Conservation (phyloP, 2,329 filamentous ascomycete species). For the Venturia aucupariae region DNA sequence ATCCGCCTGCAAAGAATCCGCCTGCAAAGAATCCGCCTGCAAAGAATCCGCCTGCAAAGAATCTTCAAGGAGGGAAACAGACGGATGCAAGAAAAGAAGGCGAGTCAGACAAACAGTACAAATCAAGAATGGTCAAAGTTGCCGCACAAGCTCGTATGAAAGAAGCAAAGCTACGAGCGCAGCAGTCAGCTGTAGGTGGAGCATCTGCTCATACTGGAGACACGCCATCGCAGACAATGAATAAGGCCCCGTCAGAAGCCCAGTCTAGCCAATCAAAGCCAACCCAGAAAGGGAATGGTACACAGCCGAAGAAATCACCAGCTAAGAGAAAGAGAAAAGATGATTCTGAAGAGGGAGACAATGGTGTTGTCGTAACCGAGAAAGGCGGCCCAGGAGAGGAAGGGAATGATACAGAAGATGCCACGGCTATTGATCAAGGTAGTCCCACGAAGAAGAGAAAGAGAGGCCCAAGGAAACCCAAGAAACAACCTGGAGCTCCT, state of each 20-base stretch:
- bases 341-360: background rate
- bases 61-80: background rate
- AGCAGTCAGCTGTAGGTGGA: background rate
- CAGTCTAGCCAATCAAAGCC: background rate
- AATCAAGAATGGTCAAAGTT: background rate
- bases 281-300: background rate
- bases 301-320: background rate
- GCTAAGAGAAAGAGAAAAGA: background rate
- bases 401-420: background rate
- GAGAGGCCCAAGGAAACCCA: background rate
- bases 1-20: too few species aligned
- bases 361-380: too few species aligned
- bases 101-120: background rate
- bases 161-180: background rate
- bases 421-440: background rate
- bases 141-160: background rate
- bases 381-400: background rate
- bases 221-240: background rate
- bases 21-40: background rate
- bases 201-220: background rate
- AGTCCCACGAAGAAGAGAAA: background rate
- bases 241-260: background rate
- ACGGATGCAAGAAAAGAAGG: background rate
- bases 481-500: background rate
- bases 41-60: background rate